These are phyloP conservation scores for Chlorella vulgaris DNA, from an alignment of 139 green algal genomes.

Conservation along the genomic window DNA sequence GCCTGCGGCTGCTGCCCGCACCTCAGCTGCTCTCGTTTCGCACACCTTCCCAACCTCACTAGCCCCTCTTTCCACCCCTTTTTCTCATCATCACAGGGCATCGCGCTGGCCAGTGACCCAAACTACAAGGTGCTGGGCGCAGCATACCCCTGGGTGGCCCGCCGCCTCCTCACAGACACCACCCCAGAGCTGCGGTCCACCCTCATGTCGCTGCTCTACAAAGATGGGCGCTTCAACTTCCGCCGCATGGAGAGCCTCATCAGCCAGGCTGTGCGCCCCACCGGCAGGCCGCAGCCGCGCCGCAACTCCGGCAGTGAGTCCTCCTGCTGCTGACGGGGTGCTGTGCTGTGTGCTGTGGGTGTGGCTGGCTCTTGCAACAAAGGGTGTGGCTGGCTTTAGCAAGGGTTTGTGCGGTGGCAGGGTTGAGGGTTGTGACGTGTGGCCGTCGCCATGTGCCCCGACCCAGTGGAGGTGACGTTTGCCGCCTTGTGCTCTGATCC, in stretches of 20 bases:
- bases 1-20: background rate
- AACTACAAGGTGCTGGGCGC: constrained; percentile 92
- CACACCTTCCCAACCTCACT: background rate
- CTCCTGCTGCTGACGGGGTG: too few relatives aligned
- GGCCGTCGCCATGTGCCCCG: background rate
- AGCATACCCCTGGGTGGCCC: constrained; percentile 86
- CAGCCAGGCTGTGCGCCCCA: constrained; percentile 57
- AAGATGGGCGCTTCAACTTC: constrained; percentile 74
- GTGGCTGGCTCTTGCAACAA: too few relatives aligned
- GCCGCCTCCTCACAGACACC: constrained; percentile 79
- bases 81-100: constrained; percentile 53
- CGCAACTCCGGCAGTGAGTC: constrained; percentile 12
- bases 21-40: too few relatives aligned
- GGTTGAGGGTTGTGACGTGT: background rate
- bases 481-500: background rate
- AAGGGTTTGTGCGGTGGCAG: too few relatives aligned
- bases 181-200: constrained; percentile 74
- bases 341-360: background rate
- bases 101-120: constrained; percentile 81
- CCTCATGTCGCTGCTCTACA: constrained; percentile 83
- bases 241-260: constrained; percentile 81
- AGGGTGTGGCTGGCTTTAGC: too few relatives aligned
- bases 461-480: background rate
- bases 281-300: constrained; percentile 30
- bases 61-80: background rate